phyloP scores from a whole-genome alignment of 2,329 filamentous ascomycete genomes.

The Cladosporium velox region DNA sequence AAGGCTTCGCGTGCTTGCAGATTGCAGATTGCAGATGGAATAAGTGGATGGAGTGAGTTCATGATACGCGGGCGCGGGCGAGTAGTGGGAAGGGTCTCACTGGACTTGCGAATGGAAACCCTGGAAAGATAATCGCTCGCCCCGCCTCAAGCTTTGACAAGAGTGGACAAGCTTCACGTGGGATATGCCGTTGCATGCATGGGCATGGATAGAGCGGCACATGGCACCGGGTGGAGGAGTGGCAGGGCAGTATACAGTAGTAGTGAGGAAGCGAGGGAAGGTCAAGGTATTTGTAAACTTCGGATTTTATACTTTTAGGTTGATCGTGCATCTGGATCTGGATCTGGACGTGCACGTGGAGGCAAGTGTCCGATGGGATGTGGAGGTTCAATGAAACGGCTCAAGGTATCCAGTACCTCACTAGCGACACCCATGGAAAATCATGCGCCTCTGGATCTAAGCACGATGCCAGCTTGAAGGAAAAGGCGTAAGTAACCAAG shows the following conservation, averaged over 20 bases:
- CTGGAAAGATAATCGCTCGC: not conserved
- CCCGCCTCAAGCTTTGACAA: conserved; percentile 4
- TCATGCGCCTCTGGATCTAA: not conserved
- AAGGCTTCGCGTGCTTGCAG: not conserved
- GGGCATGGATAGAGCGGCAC: conserved; percentile 5
- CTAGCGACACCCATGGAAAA: not conserved
- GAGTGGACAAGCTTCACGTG: conserved; percentile 9
- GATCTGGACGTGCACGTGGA: not conserved
- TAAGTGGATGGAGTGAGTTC: conserved; percentile 14
- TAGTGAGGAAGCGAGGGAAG: not conserved
- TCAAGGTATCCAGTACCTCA: not conserved
- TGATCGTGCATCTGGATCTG: not conserved
- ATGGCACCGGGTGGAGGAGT: not conserved
- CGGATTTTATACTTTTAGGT: not conserved
- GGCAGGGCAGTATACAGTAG: not conserved
- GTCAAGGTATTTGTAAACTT: not conserved
- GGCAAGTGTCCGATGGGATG: no score
- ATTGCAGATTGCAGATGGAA: not conserved
- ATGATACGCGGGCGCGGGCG: conserved; percentile 4
- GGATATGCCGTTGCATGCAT: conserved; percentile 1
- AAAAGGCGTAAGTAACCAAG: not conserved
- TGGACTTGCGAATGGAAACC: not conserved
- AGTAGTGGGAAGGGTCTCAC: not conserved
- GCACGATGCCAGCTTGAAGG: no score
- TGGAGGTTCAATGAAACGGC: not conserved